phyloP scores from a whole-genome alignment of 495 filamentous ascomycete species.

The Penicillium lagena region DNA sequence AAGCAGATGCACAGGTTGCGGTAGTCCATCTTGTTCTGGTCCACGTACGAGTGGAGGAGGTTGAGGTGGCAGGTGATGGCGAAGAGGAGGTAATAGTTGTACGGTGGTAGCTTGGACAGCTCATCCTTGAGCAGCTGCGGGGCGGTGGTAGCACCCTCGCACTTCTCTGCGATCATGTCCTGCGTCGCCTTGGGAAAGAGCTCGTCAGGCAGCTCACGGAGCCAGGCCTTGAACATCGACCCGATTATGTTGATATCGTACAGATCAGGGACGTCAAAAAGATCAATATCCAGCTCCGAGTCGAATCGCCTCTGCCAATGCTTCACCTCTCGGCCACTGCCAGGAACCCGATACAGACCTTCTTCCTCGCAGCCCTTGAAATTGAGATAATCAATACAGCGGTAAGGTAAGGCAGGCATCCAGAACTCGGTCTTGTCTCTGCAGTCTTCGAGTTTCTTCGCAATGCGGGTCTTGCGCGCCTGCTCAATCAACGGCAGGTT shows the following conservation, averaged over 20 bases:
- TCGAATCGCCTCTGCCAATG: constrained; percentile 86
- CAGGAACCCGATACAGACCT: constrained; percentile 82
- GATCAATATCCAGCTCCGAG: constrained; percentile 76
- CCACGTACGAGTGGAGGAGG: constrained; percentile 74
- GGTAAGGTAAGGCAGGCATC: constrained; percentile 91
- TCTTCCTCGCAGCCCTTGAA: constrained; percentile 86
- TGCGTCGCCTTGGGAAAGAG: constrained; percentile 78
- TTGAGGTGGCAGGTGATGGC: constrained; percentile 91
- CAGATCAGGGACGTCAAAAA: constrained; percentile 74
- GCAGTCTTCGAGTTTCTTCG: constrained; percentile 73
- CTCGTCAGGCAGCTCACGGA: constrained; percentile 88
- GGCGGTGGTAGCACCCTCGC: constrained; percentile 64
- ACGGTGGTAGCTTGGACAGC: constrained; percentile 81
- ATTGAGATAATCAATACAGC: constrained; percentile 90
- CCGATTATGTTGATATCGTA: constrained; percentile 93
- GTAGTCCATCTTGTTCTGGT: constrained; percentile 93
- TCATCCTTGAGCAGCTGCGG: constrained; percentile 82
- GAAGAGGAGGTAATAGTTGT: constrained; percentile 93
- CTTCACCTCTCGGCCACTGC: constrained; percentile 75
- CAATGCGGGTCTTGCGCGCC: constrained; percentile 78
- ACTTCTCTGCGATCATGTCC: constrained; percentile 64
- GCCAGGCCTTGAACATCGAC: constrained; percentile 88
- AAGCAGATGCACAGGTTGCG: constrained; percentile 90
- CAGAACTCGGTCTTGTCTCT: constrained; percentile 93
- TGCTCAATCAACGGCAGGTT: constrained; percentile 77